Conservation (phyloP, 495 filamentous ascomycete genomes). For the Talaromyces wortmannii region DNA sequence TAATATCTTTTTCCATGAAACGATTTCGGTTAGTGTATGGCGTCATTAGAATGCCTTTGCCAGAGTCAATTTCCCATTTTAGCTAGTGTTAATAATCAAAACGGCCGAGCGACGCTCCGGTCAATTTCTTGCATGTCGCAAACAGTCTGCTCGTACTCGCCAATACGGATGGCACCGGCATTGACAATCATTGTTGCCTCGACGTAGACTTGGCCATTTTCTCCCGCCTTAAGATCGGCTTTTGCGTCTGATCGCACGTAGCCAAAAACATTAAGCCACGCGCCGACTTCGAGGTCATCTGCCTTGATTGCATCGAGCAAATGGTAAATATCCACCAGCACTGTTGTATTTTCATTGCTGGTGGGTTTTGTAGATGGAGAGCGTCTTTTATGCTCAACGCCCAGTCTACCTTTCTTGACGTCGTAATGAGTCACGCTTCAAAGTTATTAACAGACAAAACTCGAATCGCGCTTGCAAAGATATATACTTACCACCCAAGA, state of each 20-base stretch:
- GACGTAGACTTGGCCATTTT: slow-evolving; percentile 27
- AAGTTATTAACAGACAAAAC: neutral
- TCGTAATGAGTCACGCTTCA: slow-evolving; percentile 66
- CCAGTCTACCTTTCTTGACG: slow-evolving; percentile 47
- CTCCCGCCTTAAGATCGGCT: slow-evolving; percentile 2
- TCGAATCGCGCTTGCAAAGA: neutral
- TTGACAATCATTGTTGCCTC: slow-evolving; percentile 65
- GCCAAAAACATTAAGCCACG: slow-evolving; percentile 87
- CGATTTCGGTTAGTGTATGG: too few relatives aligned
- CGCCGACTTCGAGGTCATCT: slow-evolving; percentile 64
- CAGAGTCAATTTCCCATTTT: slow-evolving; percentile 6
- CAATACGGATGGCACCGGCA: slow-evolving; percentile 55
- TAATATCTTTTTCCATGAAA: too few relatives aligned
- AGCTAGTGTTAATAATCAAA: slow-evolving; percentile 9
- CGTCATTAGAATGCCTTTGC: too few relatives aligned
- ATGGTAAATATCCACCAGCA: slow-evolving; percentile 62
- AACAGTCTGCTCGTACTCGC: slow-evolving; percentile 52
- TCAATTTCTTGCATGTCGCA: slow-evolving; percentile 19
- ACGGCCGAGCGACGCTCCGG: neutral
- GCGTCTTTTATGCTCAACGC: slow-evolving; percentile 62
- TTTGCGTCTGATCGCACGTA: slow-evolving; percentile 46
- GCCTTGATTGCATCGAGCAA: slow-evolving; percentile 57
- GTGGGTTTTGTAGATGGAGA: slow-evolving; percentile 7
- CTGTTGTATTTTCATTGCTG: slow-evolving; percentile 13
- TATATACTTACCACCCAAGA: slow-evolving; percentile 70